A percentile compares a stretch with the other conserved stretches of the same genome.
Conservation (phyloP, 345 rosid genomes). For the Rhodamnia rubescens region DNA sequence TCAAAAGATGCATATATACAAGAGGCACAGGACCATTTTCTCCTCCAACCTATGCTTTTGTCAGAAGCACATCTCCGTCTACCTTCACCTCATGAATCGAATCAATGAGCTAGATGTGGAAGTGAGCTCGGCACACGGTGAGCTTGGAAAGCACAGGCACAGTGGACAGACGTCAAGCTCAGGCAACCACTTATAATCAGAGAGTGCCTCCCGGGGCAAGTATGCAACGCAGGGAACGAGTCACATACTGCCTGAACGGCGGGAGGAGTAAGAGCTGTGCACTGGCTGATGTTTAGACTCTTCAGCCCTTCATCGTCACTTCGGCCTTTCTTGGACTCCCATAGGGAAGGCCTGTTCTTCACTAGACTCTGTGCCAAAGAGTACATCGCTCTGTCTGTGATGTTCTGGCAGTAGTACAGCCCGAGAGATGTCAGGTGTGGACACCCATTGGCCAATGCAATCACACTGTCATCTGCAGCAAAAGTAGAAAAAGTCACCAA, state of each 20-base stretch:
- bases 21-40: background rate
- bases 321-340: conserved; percentile 47
- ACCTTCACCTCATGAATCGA: background rate
- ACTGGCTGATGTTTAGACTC: conserved; percentile 95
- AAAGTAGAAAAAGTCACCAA: background rate
- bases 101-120: conserved; percentile 50
- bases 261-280: conserved; percentile 88
- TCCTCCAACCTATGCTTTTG: background rate
- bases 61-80: background rate
- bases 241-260: conserved; percentile 95
- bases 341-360: conserved; percentile 45
- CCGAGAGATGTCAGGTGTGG: conserved; percentile 67
- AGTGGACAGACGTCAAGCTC: conserved; percentile 83
- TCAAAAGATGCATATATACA: background rate
- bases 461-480: conserved; percentile 70
- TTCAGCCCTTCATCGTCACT: conserved; percentile 55
- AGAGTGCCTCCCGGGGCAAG: conserved; percentile 91
- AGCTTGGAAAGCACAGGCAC: conserved; percentile 74
- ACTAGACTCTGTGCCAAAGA: conserved; percentile 63
- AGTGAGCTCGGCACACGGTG: conserved; percentile 33
- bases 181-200: conserved; percentile 95
- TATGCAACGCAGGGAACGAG: conserved; percentile 89
- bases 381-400: conserved; percentile 81
- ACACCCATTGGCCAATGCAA: conserved; percentile 78
- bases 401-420: conserved; percentile 82